These are phyloP conservation scores for Neurospora sp. DNA, from an alignment of 495 filamentous ascomycete species.

Conservation along the genomic window DNA sequence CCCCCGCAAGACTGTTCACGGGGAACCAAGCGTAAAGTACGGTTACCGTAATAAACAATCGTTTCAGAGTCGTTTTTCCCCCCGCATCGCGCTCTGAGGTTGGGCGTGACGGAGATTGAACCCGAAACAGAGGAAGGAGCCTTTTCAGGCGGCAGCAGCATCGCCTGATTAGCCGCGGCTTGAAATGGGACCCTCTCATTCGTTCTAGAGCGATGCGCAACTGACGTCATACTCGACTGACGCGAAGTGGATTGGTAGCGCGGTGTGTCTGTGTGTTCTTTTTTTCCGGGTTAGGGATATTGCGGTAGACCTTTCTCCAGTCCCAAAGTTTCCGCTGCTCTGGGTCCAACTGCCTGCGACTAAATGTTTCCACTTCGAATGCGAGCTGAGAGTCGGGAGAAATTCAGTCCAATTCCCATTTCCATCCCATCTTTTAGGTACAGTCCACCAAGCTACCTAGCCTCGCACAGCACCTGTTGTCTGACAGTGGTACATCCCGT, in stretches of 20 bases:
- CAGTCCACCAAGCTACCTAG: not conserved
- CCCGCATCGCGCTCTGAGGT: not conserved
- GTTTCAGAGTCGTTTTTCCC: not conserved
- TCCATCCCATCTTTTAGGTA: not conserved
- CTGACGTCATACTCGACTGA: conserved; percentile 4
- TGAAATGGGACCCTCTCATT: not conserved
- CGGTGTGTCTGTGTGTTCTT: not conserved
- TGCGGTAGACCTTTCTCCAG: not conserved
- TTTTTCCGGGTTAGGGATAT: not conserved
- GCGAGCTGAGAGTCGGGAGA: not conserved
- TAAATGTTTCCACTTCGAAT: not conserved
- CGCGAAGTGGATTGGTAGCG: not conserved
- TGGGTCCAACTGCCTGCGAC: too few relatives aligned
- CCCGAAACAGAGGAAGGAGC: not conserved
- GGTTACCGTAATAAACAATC: not conserved
- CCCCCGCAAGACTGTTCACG: not conserved
- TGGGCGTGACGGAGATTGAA: not conserved
- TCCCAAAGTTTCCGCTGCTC: too few relatives aligned
- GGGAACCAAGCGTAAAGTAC: not conserved
- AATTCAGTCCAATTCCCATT: not conserved
- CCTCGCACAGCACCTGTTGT: not conserved
- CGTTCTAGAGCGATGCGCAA: not conserved
- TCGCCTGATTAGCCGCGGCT: not conserved
- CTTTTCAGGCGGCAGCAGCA: not conserved
- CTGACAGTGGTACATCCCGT: not conserved